phyloP scores from a whole-genome alignment of 2,329 filamentous ascomycete species.

The Alternaria postmessia region DNA sequence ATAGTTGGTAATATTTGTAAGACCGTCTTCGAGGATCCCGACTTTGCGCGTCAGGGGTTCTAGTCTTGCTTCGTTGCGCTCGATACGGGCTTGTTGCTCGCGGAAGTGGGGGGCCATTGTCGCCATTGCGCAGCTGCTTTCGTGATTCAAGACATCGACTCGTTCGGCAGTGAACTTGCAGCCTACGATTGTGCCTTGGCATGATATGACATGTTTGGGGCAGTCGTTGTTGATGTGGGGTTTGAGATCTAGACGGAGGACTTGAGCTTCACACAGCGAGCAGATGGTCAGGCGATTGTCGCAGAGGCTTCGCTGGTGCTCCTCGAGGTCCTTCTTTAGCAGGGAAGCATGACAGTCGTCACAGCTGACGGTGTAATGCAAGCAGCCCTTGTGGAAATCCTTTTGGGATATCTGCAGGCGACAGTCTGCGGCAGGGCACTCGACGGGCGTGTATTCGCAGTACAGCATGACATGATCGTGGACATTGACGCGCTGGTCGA shows the following conservation, averaged over 20 bases:
- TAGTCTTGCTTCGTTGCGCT: conserved; percentile 55
- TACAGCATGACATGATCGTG: conserved; percentile 68
- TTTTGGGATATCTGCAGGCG: conserved; percentile 63
- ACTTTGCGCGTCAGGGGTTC: conserved; percentile 55
- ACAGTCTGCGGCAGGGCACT: conserved; percentile 62
- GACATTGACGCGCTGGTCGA: conserved; percentile 64
- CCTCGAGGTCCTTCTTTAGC: conserved; percentile 63
- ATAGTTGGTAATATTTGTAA: conserved; percentile 54
- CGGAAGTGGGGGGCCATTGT: conserved; percentile 56
- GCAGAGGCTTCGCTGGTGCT: conserved; percentile 59
- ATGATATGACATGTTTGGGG: conserved; percentile 53
- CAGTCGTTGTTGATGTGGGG: conserved; percentile 54
- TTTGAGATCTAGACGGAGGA: conserved; percentile 54
- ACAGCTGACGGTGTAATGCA: conserved; percentile 63
- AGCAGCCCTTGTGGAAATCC: conserved; percentile 61
- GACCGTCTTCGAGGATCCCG: conserved; percentile 55
- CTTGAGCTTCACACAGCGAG: conserved; percentile 51
- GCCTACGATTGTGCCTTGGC: conserved; percentile 55
- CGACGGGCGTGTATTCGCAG: conserved; percentile 63
- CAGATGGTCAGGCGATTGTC: conserved; percentile 58
- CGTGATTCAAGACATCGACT: conserved; percentile 51
- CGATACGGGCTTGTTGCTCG: conserved; percentile 54
- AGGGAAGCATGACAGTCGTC: conserved; percentile 61
- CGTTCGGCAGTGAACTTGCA: conserved; percentile 54
- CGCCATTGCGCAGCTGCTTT: conserved; percentile 55